Evolutionary conservation across 352 stramenopile genomes (phyloP), one percentile per base, ranked within the genome.

Genomic region (Phytophthora pluvialis): DNA sequence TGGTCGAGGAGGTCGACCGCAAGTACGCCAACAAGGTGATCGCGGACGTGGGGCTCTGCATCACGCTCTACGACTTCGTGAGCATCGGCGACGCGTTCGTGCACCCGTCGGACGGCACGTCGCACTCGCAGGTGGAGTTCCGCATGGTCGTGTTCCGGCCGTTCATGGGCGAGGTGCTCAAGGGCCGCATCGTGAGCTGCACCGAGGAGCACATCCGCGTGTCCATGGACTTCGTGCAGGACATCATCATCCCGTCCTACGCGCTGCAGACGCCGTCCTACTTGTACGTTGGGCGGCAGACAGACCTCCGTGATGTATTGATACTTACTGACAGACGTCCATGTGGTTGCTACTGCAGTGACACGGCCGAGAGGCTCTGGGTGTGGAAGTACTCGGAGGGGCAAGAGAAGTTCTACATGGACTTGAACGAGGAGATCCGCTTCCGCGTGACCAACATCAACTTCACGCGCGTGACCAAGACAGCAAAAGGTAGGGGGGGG

Each of bases 11-110:
- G 72, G 92, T 97, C 58, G 87, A 97, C 70, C 83, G 83, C 64
- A 97, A 97, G 74, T 97, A 95, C 60, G 87, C 87, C 29, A 97
- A 97, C 79, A 97, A 97, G 57, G 87, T 97, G 12, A 81, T 97
- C 32, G 79, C 88, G 3, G 88, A 95, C 65, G 88, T 95, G 44
- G 89, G 89, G 29, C 84, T 97, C 46, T 97, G 89, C 61, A 80
- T 97, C 44, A 91, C 87, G 38, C 84, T 95, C 64, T 95, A 95
- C 74, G 89, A 97, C 72, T 95, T 97, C 51, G 88, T 97, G 51
- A 78, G 88, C 64, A 92, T 94, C 33, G 88, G 89, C 49, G 88
- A 95, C 59, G 83, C 88, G 8, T 93, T 93, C 59, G 76, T 95
- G 50, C 83, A 95, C 51, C 89, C 89, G 33, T 81, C 87, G 36